phyloP scores from a whole-genome alignment of 169 alveolate genomes.

The Eimeria brunetti region DNA sequence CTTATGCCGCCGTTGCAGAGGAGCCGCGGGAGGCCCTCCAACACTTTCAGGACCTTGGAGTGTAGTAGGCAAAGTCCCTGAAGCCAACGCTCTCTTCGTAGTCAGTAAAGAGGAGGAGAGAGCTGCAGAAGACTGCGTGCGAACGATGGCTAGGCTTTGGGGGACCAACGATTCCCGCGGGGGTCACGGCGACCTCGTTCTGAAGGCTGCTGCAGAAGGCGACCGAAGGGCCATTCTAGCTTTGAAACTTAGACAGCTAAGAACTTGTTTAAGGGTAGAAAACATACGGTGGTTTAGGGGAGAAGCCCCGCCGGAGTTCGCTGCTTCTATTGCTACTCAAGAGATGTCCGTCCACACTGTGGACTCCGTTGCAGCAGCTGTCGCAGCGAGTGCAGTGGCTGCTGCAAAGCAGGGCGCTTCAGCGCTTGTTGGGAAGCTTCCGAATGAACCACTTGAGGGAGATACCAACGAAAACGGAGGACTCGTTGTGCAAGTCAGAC shows the following conservation, averaged over 20 bases:
- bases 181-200: neutral
- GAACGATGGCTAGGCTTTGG: neutral
- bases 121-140: slow-evolving; percentile 54
- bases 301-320: slow-evolving; percentile 39
- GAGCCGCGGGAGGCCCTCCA: slow-evolving; percentile 58
- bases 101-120: slow-evolving; percentile 69
- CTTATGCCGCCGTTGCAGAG: slow-evolving; percentile 64
- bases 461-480: neutral
- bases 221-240: slow-evolving; percentile 63
- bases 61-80: slow-evolving; percentile 74
- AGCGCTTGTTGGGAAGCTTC: slow-evolving; percentile 3
- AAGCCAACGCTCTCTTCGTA: slow-evolving; percentile 74
- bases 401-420: slow-evolving; percentile 24
- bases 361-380: slow-evolving; percentile 37
- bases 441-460: neutral
- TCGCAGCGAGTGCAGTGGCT: slow-evolving; percentile 31
- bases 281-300: slow-evolving; percentile 52
- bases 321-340: slow-evolving; percentile 1
- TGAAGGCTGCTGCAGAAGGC: slow-evolving; percentile 44
- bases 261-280: slow-evolving; percentile 56
- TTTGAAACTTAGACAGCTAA: slow-evolving; percentile 57
- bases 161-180: neutral
- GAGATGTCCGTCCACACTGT: neutral
- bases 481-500: slow-evolving; percentile 54
- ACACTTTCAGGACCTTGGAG: slow-evolving; percentile 77